A percentile compares a stretch with the other conserved stretches of the same genome.
phyloP scores from a whole-genome alignment of 148 eudicot species.

The Pharnaceum exiguum region DNA sequence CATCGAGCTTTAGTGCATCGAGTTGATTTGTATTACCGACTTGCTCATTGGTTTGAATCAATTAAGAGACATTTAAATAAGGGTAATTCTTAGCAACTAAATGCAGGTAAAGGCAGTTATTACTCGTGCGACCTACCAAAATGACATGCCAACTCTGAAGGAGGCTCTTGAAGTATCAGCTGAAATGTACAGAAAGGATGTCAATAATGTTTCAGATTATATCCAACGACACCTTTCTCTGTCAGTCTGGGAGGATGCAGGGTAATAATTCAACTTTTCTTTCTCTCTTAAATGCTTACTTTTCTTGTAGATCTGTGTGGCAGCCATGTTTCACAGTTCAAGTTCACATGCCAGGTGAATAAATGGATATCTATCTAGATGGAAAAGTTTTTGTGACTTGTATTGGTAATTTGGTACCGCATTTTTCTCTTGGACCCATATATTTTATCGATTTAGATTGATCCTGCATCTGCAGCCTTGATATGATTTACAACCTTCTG shows the following conservation, averaged over 20 bases:
- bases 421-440: no score
- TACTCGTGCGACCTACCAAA: slow-evolving; percentile 68
- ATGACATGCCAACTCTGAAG: slow-evolving; percentile 73
- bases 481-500: no score
- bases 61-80: neutral
- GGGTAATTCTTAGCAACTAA: neutral
- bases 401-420: no score
- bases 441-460: no score
- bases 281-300: neutral
- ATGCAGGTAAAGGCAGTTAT: slow-evolving; percentile 78
- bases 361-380: no score
- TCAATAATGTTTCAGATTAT: slow-evolving; percentile 50
- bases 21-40: no score
- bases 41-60: no score
- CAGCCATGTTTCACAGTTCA: neutral
- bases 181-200: slow-evolving; percentile 76
- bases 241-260: slow-evolving; percentile 56
- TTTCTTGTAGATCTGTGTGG: neutral
- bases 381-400: no score
- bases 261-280: slow-evolving; percentile 35
- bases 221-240: slow-evolving; percentile 23
- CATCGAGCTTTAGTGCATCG: neutral
- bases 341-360: no score
- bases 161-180: slow-evolving; percentile 97
- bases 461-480: no score